A percentile compares a stretch with the other conserved stretches of the same genome.
These are phyloP conservation scores for Aspergillus costaricaensis DNA, from an alignment of 2,329 filamentous ascomycete species.

Conservation along the genomic window DNA sequence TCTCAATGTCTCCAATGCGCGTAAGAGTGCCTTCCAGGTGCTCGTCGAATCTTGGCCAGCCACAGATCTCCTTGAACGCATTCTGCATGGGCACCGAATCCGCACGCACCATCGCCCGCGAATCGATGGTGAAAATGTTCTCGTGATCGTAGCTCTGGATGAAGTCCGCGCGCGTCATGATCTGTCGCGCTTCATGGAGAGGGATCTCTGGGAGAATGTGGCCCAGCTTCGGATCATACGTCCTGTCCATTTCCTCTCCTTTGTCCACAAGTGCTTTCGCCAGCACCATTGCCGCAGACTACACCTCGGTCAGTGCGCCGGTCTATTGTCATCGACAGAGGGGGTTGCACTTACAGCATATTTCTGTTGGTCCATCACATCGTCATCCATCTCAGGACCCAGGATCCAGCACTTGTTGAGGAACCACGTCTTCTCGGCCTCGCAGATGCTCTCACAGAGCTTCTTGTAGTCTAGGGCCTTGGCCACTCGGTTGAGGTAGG, in stretches of 20 bases:
- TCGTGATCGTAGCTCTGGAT: slow-evolving; percentile 89
- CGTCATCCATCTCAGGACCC: slow-evolving; percentile 81
- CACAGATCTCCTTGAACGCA: slow-evolving; percentile 83
- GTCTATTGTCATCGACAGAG: background rate
- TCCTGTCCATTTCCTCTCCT: slow-evolving; percentile 63
- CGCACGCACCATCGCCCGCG: slow-evolving; percentile 80
- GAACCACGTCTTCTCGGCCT: slow-evolving; percentile 75
- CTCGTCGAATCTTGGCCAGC: slow-evolving; percentile 73
- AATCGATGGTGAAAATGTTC: slow-evolving; percentile 94
- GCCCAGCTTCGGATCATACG: slow-evolving; percentile 66
- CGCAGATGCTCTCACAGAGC: slow-evolving; percentile 72
- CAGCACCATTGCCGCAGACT: slow-evolving; percentile 90
- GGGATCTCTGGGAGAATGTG: slow-evolving; percentile 79
- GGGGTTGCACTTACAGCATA: slow-evolving; percentile 68
- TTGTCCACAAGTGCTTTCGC: slow-evolving; percentile 87
- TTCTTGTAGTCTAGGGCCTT: slow-evolving; percentile 77
- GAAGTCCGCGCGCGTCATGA: slow-evolving; percentile 96
- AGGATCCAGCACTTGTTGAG: slow-evolving; percentile 78
- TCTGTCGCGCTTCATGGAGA: slow-evolving; percentile 79
- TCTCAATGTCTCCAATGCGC: slow-evolving; percentile 90
- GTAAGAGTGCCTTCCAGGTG: slow-evolving; percentile 80
- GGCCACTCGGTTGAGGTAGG: slow-evolving; percentile 87
- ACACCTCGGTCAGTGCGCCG: slow-evolving; percentile 20
- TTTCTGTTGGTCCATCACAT: slow-evolving; percentile 98
- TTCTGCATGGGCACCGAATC: slow-evolving; percentile 96